Evolutionary conservation across 192 early-diverging fungal genomes (phyloP), one percentile per base, ranked within the genome.

Genomic region (Coemansia brasiliensis): DNA sequence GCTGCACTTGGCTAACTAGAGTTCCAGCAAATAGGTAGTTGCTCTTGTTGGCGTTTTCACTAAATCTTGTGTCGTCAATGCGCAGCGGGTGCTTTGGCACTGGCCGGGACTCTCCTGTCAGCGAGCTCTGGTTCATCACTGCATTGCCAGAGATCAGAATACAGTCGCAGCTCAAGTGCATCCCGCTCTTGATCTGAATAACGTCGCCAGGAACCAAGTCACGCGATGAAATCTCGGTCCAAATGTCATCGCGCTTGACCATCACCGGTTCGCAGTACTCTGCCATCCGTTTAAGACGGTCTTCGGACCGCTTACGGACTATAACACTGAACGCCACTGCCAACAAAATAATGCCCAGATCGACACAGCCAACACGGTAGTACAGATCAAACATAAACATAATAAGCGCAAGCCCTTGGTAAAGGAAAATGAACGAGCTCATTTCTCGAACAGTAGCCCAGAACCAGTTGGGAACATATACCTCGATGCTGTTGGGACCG

Each of bases 171-270:
- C 69, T 66, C 43, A 81, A 66, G n/a, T 69, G 68, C 62, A 79
- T 75, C 27, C 76, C 73, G 45, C 71, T 54, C 3, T 44, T 55
- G 2, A 90, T 55, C 61, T 82, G 72, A 38, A 89, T 80, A 0
- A 91, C 86, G 66, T 91, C 89, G 41, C 90, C 90, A n/a, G 86
- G 85, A 11, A 87, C 88, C 29, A 90, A 57, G 4, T 87, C 77
- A 32, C 55, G 55, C 15, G 84, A 79, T 6, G 75, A 77, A 40
- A 82, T 22, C 5, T 57, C 58, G 11, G 27, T 46, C 88, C 88
- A 91, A 20, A 38, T 29, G 42, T 79, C 74, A 62, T 89, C 77
- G 38, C 88, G 83, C 15, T 72, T 59, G 13, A 87, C 85, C 27
- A 50, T 61, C 39, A 81, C 59, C 13, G 37, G 65, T 13, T 83